phyloP scores from a whole-genome alignment of 306 rosid genomes.

The Quercus bicolor region DNA sequence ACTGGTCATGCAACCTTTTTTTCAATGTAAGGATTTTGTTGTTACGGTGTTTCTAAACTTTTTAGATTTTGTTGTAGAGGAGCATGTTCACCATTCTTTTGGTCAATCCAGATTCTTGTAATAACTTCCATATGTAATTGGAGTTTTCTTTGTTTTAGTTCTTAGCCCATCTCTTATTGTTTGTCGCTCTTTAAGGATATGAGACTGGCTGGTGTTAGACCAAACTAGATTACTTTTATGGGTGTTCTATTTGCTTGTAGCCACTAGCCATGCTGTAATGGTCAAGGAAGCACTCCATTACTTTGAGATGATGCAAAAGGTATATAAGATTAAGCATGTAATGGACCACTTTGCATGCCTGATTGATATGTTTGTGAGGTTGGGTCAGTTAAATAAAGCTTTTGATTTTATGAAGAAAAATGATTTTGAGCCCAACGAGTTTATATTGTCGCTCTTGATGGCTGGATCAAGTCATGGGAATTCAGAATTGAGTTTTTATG shows the following conservation, averaged over 20 bases:
- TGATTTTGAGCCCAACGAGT: conserved; percentile 64
- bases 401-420: conserved; percentile 55
- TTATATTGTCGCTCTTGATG: conserved; percentile 63
- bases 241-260: conserved; percentile 84
- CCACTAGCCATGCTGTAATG: conserved; percentile 52
- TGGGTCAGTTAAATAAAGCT: conserved; percentile 69
- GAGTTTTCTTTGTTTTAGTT: too few species aligned
- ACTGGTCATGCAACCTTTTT: too few species aligned
- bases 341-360: conserved; percentile 79
- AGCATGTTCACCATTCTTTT: too few species aligned
- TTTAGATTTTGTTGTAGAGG: too few species aligned
- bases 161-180: too few species aligned
- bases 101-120: too few species aligned
- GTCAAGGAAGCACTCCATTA: conserved; percentile 59
- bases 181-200: conserved; percentile 63
- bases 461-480: conserved; percentile 73
- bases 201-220: conserved; percentile 64
- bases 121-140: too few species aligned
- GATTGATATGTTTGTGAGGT: conserved; percentile 69
- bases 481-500: conserved; percentile 52
- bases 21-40: too few species aligned
- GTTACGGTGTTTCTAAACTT: too few species aligned
- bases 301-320: conserved; percentile 72
- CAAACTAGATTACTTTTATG: conserved; percentile 75
- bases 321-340: conserved; percentile 73